Evolutionary conservation across 331 rosid species (phyloP).

Genomic region (Pyrus hybrid): DNA sequence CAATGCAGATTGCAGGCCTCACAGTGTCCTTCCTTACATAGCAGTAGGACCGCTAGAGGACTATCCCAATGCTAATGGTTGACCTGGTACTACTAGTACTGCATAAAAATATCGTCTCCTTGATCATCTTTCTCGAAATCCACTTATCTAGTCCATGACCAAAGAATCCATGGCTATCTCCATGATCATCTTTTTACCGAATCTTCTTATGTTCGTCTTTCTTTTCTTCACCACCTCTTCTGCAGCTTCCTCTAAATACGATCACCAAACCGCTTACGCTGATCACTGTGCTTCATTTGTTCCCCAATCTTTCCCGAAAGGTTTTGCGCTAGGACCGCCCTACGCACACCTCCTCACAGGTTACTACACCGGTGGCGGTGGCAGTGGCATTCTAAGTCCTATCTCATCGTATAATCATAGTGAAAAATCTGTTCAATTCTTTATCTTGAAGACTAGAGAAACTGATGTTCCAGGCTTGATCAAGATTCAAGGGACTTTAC

Average conservation of each 20-base stretch:
- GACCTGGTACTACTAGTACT: too few relatives aligned
- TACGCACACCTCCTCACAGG: conserved; percentile 5
- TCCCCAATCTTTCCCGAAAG: conserved; percentile 12
- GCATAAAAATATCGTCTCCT: neutral
- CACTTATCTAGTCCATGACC: neutral
- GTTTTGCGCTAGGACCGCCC: neutral
- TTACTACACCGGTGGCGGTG: conserved; percentile 24
- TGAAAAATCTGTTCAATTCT: neutral
- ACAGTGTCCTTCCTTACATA: too few relatives aligned
- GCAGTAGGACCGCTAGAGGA: too few relatives aligned
- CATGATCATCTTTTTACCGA: neutral
- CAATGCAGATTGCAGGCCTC: too few relatives aligned
- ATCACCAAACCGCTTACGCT: conserved; percentile 1
- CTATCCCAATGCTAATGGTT: too few relatives aligned
- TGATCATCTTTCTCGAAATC: neutral
- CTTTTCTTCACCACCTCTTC: conserved; percentile 1
- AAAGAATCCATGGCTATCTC: neutral
- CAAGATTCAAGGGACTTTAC: conserved; percentile 19
- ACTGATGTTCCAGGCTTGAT: conserved; percentile 21
- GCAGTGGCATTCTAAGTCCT: neutral
- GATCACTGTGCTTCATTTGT: conserved; percentile 35
- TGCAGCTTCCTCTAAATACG: neutral
- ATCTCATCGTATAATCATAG: neutral
- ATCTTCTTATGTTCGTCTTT: neutral
- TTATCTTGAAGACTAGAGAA: neutral